Percentiles rank a stretch among this genome's conserved stretches.
These are phyloP conservation scores for Fusarium algeriense DNA, from an alignment of 2,329 filamentous ascomycete species.

Conservation along the genomic window DNA sequence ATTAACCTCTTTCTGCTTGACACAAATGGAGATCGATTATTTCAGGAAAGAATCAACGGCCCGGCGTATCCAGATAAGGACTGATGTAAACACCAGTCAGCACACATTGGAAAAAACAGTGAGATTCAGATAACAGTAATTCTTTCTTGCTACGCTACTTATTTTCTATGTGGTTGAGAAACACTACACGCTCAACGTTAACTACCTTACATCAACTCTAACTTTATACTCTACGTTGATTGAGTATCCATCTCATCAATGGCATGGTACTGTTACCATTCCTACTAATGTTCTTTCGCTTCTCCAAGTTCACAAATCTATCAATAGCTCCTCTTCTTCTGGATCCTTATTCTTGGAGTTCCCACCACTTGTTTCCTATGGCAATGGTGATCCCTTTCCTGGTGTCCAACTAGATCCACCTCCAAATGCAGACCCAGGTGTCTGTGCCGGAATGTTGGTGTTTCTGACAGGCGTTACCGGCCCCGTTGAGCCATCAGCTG, in stretches of 20 bases:
- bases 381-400: constrained; percentile 58
- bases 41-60: neutral
- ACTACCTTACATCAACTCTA: neutral
- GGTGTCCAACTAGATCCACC: constrained; percentile 59
- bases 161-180: neutral
- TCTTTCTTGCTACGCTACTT: neutral
- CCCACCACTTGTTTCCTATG: constrained; percentile 28
- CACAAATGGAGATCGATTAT: neutral
- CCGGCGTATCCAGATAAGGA: neutral
- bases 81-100: neutral
- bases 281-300: neutral
- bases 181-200: neutral
- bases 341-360: neutral
- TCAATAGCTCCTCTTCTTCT: constrained; percentile 2
- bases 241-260: neutral
- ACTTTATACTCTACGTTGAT: neutral
- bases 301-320: neutral
- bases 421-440: constrained; percentile 55
- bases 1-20: neutral
- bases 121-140: neutral
- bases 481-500: constrained; percentile 51
- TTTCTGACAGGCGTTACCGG: constrained; percentile 63
- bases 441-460: constrained; percentile 49
- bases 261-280: neutral
- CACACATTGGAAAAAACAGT: neutral